phyloP scores from a whole-genome alignment of 768 basidiomycete species.

The Podaxis sp. region DNA sequence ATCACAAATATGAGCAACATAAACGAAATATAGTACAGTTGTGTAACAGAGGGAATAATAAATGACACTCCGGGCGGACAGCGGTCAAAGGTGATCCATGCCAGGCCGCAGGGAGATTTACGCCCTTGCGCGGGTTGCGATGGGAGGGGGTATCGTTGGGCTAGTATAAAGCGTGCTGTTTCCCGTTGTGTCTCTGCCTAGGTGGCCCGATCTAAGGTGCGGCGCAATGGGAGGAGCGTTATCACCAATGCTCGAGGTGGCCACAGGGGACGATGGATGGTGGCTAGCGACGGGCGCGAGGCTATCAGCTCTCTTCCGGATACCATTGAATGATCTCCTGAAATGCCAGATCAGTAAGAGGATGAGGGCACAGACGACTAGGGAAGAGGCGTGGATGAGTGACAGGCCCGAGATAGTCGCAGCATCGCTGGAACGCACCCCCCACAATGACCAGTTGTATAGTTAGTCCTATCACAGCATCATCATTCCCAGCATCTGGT shows the following conservation, averaged over 20 bases:
- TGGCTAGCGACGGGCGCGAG: neutral
- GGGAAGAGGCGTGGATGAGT: neutral
- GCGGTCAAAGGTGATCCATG: neutral
- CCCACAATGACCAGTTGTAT: neutral
- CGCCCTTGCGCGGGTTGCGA: neutral
- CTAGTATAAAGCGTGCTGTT: too few relatives aligned
- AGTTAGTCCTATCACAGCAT: neutral
- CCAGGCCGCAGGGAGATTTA: neutral
- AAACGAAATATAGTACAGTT: too few relatives aligned
- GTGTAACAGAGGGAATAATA: too few relatives aligned
- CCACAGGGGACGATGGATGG: neutral
- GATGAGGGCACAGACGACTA: neutral
- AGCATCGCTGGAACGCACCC: neutral
- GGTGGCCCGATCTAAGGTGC: neutral
- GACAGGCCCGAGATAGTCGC: neutral
- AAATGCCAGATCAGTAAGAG: neutral
- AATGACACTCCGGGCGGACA: too few relatives aligned
- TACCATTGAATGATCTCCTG: neutral
- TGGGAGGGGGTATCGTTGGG: neutral
- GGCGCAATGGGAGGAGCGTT: neutral
- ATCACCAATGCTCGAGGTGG: neutral
- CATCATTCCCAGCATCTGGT: neutral
- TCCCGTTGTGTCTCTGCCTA: too few relatives aligned
- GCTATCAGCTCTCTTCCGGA: neutral
- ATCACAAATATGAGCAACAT: too few relatives aligned